Evolutionary conservation across 148 eudicot species (phyloP), one percentile per base, ranked within the genome.

Genomic region (Simmondsia chinensis): DNA sequence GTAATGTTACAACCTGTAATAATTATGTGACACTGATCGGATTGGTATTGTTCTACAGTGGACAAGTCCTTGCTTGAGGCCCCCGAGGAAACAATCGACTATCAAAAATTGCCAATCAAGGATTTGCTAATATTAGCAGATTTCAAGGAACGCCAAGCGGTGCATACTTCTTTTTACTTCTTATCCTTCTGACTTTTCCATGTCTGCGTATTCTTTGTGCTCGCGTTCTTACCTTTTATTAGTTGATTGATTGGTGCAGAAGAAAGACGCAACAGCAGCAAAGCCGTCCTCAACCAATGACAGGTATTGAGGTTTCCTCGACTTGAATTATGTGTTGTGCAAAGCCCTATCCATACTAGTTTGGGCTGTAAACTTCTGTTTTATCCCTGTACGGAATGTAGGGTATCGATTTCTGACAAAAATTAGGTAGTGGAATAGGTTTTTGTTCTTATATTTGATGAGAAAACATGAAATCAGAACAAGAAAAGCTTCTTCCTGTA

Each of bases 21-120:
- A n/a, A n/a, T n/a, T n/a, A n/a, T n/a, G n/a, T n/a, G n/a, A n/a
- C n/a, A n/a, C n/a, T n/a, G n/a, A n/a, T n/a, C n/a, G n/a, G n/a
- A 6, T 20, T 26, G 14, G 29, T 33, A 46, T 46, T 38, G 19
- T 59, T 48, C 43, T 43, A 14, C 32, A 82, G 96, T 79, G 62
- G 66, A 79, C 78, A 74, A 72, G 65, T 34, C 51, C 27, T 66
- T 80, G 76, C 82, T 83, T 41, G 80, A 80, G 61, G 73, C 68
- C 21, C 83, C 91, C 2, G 87, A 80, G 72, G 83, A 83, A 39
- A 91, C 75, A 59, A 56, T 87, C 60, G 89, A 80, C 46, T 19
- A 46, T 39, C 64, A 36, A 16, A 71, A 54, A 25, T 57, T 83
- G 54, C 68, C 70, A 32, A 44, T 88, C 19, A 77, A 59, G 72